A percentile compares a stretch with the other conserved stretches of the same genome.
These are phyloP conservation scores for Lepiota venenata DNA, from an alignment of 768 basidiomycete genomes.

Conservation along the genomic window DNA sequence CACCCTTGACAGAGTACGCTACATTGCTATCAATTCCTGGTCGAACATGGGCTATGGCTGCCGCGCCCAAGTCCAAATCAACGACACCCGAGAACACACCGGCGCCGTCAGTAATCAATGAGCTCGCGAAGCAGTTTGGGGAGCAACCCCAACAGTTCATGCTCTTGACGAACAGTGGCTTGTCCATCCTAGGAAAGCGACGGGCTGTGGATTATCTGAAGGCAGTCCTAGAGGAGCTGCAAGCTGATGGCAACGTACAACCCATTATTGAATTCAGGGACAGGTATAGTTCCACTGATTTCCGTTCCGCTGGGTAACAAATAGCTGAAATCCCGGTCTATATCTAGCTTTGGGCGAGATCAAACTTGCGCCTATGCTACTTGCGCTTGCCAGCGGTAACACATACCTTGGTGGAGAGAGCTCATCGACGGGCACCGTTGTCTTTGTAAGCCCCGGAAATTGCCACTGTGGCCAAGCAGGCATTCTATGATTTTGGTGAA, in stretches of 20 bases:
- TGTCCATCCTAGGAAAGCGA: constrained; percentile 78
- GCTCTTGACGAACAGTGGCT: constrained; percentile 82
- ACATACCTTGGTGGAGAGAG: constrained; percentile 68
- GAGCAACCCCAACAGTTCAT: constrained; percentile 77
- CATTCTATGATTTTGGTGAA: constrained; percentile 84
- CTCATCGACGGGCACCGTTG: constrained; percentile 41
- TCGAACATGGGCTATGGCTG: constrained; percentile 79
- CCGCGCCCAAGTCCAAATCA: constrained; percentile 34
- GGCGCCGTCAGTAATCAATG: constrained; percentile 62
- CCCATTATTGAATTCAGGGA: constrained; percentile 83
- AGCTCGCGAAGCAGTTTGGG: constrained; percentile 80
- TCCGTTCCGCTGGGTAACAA: background rate
- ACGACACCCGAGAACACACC: constrained; percentile 37
- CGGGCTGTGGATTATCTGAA: constrained; percentile 83
- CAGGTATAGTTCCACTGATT: constrained; percentile 41
- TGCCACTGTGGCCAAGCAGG: constrained; percentile 72
- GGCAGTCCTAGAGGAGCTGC: constrained; percentile 78
- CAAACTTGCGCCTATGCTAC: constrained; percentile 91
- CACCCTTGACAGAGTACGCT: constrained; percentile 75
- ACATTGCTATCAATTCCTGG: constrained; percentile 78
- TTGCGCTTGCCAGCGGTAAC: constrained; percentile 83
- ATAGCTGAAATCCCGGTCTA: constrained; percentile 10
- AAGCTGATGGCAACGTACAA: constrained; percentile 71
- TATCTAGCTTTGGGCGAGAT: constrained; percentile 79
- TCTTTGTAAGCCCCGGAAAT: constrained; percentile 58